These are phyloP conservation scores for Leccinum rimulosum DNA, from an alignment of 768 basidiomycete species.

Conservation along the genomic window DNA sequence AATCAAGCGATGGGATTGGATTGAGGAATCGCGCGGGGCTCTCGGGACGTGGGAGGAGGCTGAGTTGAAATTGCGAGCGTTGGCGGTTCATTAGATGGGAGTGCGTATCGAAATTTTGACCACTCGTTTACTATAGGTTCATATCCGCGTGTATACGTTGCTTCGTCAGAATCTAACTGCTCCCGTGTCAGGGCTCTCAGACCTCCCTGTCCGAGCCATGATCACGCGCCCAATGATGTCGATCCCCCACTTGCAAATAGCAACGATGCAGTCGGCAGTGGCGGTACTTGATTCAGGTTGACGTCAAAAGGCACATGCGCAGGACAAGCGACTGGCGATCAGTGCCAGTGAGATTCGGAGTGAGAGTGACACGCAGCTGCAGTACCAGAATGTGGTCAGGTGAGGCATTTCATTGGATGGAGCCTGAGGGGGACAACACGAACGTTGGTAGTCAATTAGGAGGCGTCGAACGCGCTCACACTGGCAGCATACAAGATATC, in stretches of 20 bases:
- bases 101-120: not conserved
- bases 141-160: not conserved
- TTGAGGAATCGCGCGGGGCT: slow-evolving; percentile 7
- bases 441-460: not conserved
- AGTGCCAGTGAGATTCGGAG: too few relatives aligned
- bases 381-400: not conserved
- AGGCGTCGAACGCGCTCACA: not conserved
- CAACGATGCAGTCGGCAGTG: too few relatives aligned
- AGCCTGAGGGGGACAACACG: not conserved
- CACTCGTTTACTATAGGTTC: not conserved
- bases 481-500: not conserved
- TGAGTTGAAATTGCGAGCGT: slow-evolving; percentile 6
- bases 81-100: not conserved
- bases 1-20: slow-evolving; percentile 12
- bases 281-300: too few relatives aligned
- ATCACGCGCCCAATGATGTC: too few relatives aligned
- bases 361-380: too few relatives aligned
- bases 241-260: too few relatives aligned
- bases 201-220: too few relatives aligned
- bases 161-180: not conserved
- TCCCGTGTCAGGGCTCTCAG: too few relatives aligned
- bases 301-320: too few relatives aligned
- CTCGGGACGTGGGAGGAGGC: slow-evolving; percentile 19
- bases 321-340: too few relatives aligned
- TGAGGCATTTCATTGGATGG: not conserved